Evolutionary conservation across 306 rosid genomes (phyloP).

Genomic region (Myrica gale): DNA sequence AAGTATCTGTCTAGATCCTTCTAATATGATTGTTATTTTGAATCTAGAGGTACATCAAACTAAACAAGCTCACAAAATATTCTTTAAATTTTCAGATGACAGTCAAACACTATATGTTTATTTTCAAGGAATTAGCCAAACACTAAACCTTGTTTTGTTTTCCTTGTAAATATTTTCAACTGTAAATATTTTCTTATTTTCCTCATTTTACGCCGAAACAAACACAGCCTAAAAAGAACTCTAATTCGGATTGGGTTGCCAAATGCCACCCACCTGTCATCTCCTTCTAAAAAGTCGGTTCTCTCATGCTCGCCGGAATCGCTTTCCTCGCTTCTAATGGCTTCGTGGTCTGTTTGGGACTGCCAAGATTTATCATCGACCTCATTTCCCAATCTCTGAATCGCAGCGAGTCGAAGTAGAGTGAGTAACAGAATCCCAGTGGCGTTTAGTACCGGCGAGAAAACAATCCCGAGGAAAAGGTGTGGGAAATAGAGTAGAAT

Average conservation of each 20-base stretch:
- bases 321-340: slow-evolving; percentile 1
- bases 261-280: slow-evolving; percentile 27
- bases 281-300: slow-evolving; percentile 28
- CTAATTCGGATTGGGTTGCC: slow-evolving; percentile 25
- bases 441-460: slow-evolving; percentile 57
- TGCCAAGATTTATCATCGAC: background rate
- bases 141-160: too few relatives aligned
- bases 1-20: too few relatives aligned
- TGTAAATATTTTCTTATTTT: too few relatives aligned
- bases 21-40: too few relatives aligned
- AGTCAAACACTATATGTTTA: too few relatives aligned
- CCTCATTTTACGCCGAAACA: too few relatives aligned
- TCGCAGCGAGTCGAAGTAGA: slow-evolving; percentile 67
- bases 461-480: slow-evolving; percentile 39
- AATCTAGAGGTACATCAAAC: too few relatives aligned
- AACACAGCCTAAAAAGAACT: too few relatives aligned
- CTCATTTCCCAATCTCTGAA: slow-evolving; percentile 43
- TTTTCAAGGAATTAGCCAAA: too few relatives aligned
- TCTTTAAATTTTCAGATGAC: too few relatives aligned
- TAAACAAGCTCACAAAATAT: too few relatives aligned
- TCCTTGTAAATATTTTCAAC: too few relatives aligned
- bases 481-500: slow-evolving; percentile 58
- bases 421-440: slow-evolving; percentile 47
- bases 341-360: background rate
- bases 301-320: slow-evolving; percentile 21